phyloP scores from a whole-genome alignment of 305 asterid genomes.

The Stenogyne calaminthoides region DNA sequence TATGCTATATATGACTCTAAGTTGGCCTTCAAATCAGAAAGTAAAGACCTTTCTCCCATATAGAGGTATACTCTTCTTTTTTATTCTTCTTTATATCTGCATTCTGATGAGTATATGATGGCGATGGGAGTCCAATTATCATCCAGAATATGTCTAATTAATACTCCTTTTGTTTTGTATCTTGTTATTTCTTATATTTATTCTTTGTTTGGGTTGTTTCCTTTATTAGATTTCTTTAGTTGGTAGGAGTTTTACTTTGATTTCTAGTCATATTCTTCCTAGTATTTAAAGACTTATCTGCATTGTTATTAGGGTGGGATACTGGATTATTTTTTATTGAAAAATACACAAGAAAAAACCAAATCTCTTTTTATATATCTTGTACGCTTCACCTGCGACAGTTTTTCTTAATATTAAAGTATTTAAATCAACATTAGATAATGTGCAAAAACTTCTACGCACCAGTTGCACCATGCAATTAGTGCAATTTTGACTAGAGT shows the following conservation, averaged over 20 bases:
- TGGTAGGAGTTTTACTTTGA: neutral
- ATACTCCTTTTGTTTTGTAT: neutral
- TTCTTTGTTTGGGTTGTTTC: neutral
- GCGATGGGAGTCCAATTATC: neutral
- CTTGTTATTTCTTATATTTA: neutral
- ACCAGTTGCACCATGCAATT: too few relatives aligned
- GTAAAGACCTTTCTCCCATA: slow-evolving; percentile 40
- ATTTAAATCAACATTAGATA: neutral
- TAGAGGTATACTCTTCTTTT: slow-evolving; percentile 42
- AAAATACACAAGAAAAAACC: neutral
- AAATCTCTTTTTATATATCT: neutral
- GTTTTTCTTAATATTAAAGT: neutral
- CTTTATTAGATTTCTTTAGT: neutral
- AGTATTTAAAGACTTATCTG: neutral
- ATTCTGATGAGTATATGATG: neutral
- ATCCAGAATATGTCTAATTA: neutral
- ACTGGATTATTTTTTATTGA: neutral
- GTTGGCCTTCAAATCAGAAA: slow-evolving; percentile 47
- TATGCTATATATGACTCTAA: slow-evolving; percentile 40
- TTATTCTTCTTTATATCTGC: neutral
- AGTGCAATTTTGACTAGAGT: too few relatives aligned
- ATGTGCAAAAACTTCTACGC: neutral
- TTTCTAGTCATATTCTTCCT: neutral
- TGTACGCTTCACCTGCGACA: neutral
- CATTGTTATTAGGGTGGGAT: neutral